Evolutionary conservation across 768 basidiomycete species (phyloP).

Genomic region (Hygrophorus pudorinus): DNA sequence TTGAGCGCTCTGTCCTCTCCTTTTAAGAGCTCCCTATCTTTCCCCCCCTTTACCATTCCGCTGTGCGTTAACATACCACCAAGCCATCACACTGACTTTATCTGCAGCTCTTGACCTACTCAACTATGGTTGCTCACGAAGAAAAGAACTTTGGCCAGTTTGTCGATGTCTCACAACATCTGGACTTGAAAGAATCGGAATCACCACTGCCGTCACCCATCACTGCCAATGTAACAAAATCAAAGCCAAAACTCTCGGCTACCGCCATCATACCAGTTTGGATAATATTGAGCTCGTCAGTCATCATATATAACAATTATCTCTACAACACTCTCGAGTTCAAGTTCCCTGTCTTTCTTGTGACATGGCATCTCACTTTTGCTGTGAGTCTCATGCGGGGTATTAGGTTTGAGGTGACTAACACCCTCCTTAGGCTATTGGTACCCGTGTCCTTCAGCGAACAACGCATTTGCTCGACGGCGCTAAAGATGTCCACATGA

Average conservation of each 20-base stretch:
- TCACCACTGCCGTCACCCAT: slow-evolving; percentile 49
- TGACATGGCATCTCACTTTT: slow-evolving; percentile 76
- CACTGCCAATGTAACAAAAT: slow-evolving; percentile 27
- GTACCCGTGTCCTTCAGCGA: slow-evolving; percentile 77
- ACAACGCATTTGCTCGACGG: slow-evolving; percentile 78
- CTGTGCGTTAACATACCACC: no score
- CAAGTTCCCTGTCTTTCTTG: slow-evolving; percentile 86
- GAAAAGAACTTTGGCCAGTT: neutral
- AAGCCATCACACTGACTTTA: no score
- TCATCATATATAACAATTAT: slow-evolving; percentile 96
- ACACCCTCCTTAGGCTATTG: slow-evolving; percentile 44
- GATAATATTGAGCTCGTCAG: slow-evolving; percentile 81
- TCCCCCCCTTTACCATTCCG: no score
- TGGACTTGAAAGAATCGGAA: neutral
- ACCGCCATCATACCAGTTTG: slow-evolving; percentile 80
- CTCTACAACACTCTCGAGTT: slow-evolving; percentile 77
- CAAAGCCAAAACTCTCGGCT: slow-evolving; percentile 50
- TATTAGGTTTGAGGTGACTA: neutral
- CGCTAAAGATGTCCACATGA: slow-evolving; percentile 69
- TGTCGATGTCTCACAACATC: neutral
- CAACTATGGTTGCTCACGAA: neutral
- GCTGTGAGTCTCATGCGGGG: slow-evolving; percentile 33
- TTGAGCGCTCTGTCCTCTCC: no score
- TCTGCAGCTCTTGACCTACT: neutral
- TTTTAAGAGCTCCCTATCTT: no score